Base-by-base conservation (phyloP, 1,284 basidiomycete species). In the Irpex rosettiformis region DNA sequence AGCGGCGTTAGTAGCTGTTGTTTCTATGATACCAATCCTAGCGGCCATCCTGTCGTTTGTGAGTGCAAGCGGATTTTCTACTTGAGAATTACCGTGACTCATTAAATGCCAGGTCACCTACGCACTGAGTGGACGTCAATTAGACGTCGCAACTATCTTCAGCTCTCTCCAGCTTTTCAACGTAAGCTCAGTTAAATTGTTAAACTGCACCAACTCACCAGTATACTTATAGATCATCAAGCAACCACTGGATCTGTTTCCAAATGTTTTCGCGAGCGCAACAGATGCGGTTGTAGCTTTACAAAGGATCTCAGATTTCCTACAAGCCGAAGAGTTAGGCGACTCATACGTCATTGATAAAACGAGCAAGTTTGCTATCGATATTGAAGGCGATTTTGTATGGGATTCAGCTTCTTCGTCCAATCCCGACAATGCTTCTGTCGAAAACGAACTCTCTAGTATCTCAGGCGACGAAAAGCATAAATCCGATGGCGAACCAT, bases 21-120 rank as follows among this genome's bases (percentile, higher is more conserved):
- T 87, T 28, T 80, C 80, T 1, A 78, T 87, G 55, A 72, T 88
- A 4, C 91, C 91, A 0, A 77, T 87, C 11, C 67, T 90, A 16
- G 89, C 89, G 0, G 80, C 88, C 1, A 79, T 93, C 22, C 70
- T 93, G 57, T 86, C 89, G 2, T 92, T 94, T 69, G 84, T 85
- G 62, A 61, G 80, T 72, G n/a, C n/a, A n/a, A n/a, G n/a, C n/a
- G n/a, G n/a, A n/a, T 3, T 6, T 37, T n/a, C n/a, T n/a, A n/a
- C n/a, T n/a, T n/a, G n/a, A n/a, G n/a, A n/a, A n/a, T n/a, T n/a
- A n/a, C n/a, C n/a, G n/a, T n/a, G n/a, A n/a, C n/a, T n/a, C n/a
- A n/a, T 6, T 11, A 2, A 5, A 16, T 40, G 13, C 0, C 47
- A 86, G 84, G 82, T 93, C 66, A 87, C 88, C 0, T 93, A 91